Evolutionary conservation across 2,329 filamentous ascomycete genomes (phyloP).

Genomic region (Allantophomopsis cytisporea): DNA sequence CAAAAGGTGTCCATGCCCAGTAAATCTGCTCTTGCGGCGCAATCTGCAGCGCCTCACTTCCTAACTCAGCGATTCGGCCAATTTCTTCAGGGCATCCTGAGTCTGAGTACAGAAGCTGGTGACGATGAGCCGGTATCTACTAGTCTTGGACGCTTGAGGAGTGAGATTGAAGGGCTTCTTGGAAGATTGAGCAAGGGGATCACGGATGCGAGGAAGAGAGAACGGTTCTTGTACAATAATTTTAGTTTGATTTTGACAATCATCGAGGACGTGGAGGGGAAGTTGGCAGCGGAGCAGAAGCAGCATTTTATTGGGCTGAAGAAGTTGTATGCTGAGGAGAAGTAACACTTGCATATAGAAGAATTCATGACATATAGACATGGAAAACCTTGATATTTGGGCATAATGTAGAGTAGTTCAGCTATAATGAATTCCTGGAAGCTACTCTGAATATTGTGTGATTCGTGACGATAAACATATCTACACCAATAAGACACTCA

Average conservation of each 20-base stretch:
- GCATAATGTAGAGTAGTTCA: too few relatives aligned
- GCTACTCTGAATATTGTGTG: too few relatives aligned
- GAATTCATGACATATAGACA: too few relatives aligned
- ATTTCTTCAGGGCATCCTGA: conserved; percentile 72
- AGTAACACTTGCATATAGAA: too few relatives aligned
- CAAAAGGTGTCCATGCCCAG: conserved; percentile 43
- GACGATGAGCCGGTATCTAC: conserved; percentile 87
- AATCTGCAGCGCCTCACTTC: conserved; percentile 76
- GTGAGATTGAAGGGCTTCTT: conserved; percentile 75
- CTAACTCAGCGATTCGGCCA: conserved; percentile 94
- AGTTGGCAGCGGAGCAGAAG: conserved; percentile 62
- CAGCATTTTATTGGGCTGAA: conserved; percentile 60
- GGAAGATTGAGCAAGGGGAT: conserved; percentile 64
- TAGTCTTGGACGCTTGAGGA: conserved; percentile 62
- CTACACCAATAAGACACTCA: too few relatives aligned
- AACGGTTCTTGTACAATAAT: conserved; percentile 89
- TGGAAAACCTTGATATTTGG: too few relatives aligned
- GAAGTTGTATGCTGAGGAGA: conserved; percentile 34
- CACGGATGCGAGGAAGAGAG: conserved; percentile 66
- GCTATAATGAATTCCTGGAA: too few relatives aligned
- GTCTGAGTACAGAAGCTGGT: conserved; percentile 76
- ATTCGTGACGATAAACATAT: too few relatives aligned
- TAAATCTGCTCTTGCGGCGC: conserved; percentile 28
- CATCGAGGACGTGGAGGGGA: conserved; percentile 63
- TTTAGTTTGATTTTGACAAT: conserved; percentile 92